Evolutionary conservation across 2,329 filamentous ascomycete species (phyloP).

Genomic region (Colletotrichum sp.): DNA sequence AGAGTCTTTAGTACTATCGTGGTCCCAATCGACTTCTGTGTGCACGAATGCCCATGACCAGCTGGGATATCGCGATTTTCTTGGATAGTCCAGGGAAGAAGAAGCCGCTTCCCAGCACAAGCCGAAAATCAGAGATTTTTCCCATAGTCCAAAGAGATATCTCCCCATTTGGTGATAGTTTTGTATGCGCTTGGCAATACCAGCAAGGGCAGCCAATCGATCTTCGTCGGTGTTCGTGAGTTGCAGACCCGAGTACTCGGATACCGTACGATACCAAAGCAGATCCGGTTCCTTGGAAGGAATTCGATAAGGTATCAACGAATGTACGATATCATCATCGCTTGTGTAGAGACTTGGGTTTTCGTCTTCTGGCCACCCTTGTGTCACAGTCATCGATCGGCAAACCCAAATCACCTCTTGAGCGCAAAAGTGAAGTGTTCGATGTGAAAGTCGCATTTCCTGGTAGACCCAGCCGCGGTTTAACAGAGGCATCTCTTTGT

Average conservation of each 20-base stretch:
- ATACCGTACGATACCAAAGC: neutral
- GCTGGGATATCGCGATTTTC: no score
- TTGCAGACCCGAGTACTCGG: accelerated
- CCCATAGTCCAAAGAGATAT: neutral
- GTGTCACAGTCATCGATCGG: no score
- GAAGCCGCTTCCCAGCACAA: no score
- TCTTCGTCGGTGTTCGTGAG: neutral
- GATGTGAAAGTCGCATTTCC: neutral
- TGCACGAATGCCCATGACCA: no score
- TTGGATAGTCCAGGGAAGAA: no score
- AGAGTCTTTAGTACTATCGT: no score
- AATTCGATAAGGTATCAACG: no score
- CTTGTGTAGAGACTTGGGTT: no score
- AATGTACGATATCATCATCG: no score
- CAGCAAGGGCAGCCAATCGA: neutral
- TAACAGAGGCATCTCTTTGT: accelerated
- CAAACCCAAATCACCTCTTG: no score
- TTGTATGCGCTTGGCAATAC: neutral
- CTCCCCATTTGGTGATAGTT: accelerated
- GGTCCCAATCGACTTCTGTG: no score
- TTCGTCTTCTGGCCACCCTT: no score
- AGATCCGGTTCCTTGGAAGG: accelerated
- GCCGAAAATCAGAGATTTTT: accelerated
- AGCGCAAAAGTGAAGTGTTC: neutral
- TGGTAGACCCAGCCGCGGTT: neutral